Evolutionary conservation across 1,284 basidiomycete genomes (phyloP), one percentile per base, ranked within the genome.

Genomic region (Fomitiporia mediterranea): DNA sequence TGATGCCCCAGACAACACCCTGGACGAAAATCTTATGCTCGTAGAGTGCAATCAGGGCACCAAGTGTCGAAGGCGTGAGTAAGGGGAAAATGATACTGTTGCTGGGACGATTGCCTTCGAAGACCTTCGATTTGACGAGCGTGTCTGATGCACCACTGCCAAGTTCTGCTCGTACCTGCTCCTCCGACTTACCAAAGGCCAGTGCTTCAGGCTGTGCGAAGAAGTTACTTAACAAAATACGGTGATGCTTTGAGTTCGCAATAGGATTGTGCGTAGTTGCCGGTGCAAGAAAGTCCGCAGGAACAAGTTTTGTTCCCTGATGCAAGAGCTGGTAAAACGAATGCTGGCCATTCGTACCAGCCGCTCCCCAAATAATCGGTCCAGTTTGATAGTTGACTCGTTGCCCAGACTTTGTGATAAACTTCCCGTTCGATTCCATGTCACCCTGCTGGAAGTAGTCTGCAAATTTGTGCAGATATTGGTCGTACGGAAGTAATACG

Each of bases 391-490:
- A 99, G 74, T 91, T 74, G 19, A 99, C 96, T 52, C 90, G 87
- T 61, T 92, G 79, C 19, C 95, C 96, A 63, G 84, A 80, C 77
- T 98, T 99, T 66, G 95, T 98, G 62, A 98, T 81, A 60, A 84
- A 91, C 79, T 99, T 99, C 60, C 96, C 96, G 73, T 99, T 98
- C 21, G 94, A 97, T 75, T 99, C 96, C 96, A 99, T 99, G 74
- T 99, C 96, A 46, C 95, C 95, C 23, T 99, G 96, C 74, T 99
- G 96, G 91, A 99, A 99, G 80, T 99, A 99, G 74, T 98, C 96
- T 55, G 96, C 96, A 68, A 99, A 99, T 74, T 97, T 97, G 82
- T 97, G 91, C 65, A 99, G 77, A 75, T 99, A 99, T 72, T 99
- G 96, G 73, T 99, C 97, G 69, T 99, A 99, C 3, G 96, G 95